Evolutionary conservation across 306 rosid genomes (phyloP), one percentile per base, ranked within the genome.

Genomic region (Rosa multiflora): DNA sequence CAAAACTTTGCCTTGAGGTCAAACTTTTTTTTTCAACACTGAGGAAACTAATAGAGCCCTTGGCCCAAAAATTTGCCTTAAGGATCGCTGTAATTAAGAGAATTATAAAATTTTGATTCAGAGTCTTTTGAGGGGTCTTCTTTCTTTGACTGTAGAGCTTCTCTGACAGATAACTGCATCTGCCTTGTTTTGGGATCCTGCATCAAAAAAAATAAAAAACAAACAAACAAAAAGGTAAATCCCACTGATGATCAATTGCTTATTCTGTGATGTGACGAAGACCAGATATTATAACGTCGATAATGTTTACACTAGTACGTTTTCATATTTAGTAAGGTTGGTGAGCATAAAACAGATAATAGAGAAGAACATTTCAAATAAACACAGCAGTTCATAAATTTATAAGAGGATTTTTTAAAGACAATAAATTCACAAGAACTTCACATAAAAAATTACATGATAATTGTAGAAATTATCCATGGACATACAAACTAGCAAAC

Each of bases 121-220:
- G 79, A 72, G 72, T 87, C 88, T 84, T 82, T 90, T 48, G 4
- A 86, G 69, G 85, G 73, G 77, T 89, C 91, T 74, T 90, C 97
- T 87, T 91, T 95, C 89, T 87, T 96, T 32, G 89, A 81, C 80
- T 62, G 86, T 73, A 93, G 88, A 40, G 97, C 92, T 78, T 91
- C 98, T 84, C 99, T 88, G 46, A 93, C 89, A 83, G 96, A 90
- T 86, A 96, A 87, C 78, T 93, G 97, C 80, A 82, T 49, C 74
- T 88, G 84, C 91, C 92, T 95, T 72, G 73, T 48, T 77, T 86
- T 83, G 70, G 79, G 74, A 62, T 76, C 90, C 97, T 92, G 90
- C 86, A 86, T 21, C 6, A 6, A 70, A 76, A 78, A 58, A 0
- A 21, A 68, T 8, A 44, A 9, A 44, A 44, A 32, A 32, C 2